These are phyloP conservation scores for Yamadazyma tumulicola DNA, from an alignment of 805 yeast genomes.

Conservation along the genomic window DNA sequence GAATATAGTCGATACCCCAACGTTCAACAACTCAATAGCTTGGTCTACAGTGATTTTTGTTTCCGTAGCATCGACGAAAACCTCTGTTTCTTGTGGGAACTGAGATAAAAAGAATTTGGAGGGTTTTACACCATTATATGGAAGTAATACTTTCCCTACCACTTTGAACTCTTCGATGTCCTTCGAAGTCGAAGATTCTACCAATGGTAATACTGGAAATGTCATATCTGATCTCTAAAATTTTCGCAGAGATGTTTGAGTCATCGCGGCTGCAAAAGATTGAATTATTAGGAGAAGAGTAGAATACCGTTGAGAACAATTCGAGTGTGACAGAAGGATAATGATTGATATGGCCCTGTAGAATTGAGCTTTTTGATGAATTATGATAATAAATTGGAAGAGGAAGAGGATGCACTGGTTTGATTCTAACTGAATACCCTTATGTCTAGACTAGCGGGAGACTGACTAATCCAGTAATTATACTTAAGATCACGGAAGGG, in stretches of 20 bases:
- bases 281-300: too few relatives aligned
- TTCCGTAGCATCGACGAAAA: slow-evolving; percentile 28
- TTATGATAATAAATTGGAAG: too few relatives aligned
- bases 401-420: too few relatives aligned
- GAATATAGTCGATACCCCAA: slow-evolving; percentile 52
- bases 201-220: slow-evolving; percentile 37
- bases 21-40: slow-evolving; percentile 52
- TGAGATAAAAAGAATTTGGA: slow-evolving; percentile 29
- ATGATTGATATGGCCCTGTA: too few relatives aligned
- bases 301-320: too few relatives aligned
- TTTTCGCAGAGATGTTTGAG: slow-evolving; percentile 8
- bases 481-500: too few relatives aligned
- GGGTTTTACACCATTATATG: slow-evolving; percentile 21
- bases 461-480: too few relatives aligned
- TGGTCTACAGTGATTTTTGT: slow-evolving; percentile 37
- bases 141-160: slow-evolving; percentile 33
- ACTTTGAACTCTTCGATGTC: slow-evolving; percentile 24
- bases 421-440: too few relatives aligned
- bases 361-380: too few relatives aligned
- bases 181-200: slow-evolving; percentile 16
- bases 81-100: slow-evolving; percentile 27
- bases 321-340: too few relatives aligned
- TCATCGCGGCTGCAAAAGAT: too few relatives aligned
- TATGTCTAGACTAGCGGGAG: too few relatives aligned
- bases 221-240: slow-evolving; percentile 20